phyloP scores from a whole-genome alignment of 139 green algal species.

The Astrephomene gubernaculifera region DNA sequence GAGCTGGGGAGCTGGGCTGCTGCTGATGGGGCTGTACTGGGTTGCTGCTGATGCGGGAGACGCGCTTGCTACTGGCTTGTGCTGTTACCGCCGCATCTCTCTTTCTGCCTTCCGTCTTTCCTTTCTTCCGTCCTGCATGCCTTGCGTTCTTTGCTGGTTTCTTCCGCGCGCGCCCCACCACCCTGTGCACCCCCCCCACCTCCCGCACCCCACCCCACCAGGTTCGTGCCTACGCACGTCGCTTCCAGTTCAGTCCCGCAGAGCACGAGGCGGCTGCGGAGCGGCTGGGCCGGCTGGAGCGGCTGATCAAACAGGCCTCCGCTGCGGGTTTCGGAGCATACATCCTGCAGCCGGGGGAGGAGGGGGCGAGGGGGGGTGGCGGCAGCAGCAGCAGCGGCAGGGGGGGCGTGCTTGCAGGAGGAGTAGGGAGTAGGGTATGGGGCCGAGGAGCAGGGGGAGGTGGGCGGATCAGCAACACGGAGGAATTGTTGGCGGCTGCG shows the following conservation, averaged over 20 bases:
- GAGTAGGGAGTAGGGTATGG: too few species aligned
- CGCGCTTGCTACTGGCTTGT: too few species aligned
- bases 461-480: constrained; percentile 38
- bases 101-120: too few species aligned
- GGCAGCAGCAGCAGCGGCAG: neutral
- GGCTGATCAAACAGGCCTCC: constrained; percentile 63
- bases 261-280: constrained; percentile 60
- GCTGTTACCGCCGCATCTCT: too few species aligned
- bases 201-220: constrained; percentile 18
- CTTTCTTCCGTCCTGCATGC: too few species aligned
- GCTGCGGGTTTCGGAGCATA: constrained; percentile 32
- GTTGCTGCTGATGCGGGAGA: too few species aligned
- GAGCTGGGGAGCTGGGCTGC: too few species aligned
- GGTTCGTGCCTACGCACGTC: constrained; percentile 48
- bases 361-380: neutral
- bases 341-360: too few species aligned
- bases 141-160: too few species aligned
- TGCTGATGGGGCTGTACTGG: too few species aligned
- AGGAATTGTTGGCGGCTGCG: constrained; percentile 67
- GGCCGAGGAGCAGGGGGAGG: too few species aligned
- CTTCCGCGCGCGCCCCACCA: too few species aligned
- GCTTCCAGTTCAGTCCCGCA: constrained; percentile 56
- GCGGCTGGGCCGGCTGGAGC: constrained; percentile 54
- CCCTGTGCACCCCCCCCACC: neutral
- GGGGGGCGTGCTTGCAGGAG: neutral